Base-by-base conservation (phyloP, 2,329 filamentous ascomycete species). In the Fusarium pseudoanthophilum region DNA sequence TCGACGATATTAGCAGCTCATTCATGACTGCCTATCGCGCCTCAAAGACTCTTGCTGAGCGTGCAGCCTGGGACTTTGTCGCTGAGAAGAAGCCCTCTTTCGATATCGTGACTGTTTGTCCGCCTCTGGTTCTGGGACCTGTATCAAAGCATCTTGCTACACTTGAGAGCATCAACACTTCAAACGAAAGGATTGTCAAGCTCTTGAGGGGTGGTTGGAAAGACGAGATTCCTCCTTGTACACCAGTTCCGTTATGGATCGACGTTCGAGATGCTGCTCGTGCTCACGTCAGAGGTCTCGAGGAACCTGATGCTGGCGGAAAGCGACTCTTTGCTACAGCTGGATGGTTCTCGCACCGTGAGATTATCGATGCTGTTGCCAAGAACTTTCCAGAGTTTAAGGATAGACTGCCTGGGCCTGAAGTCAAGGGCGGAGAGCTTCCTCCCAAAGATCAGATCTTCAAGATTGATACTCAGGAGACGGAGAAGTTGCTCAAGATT, bases 401-500 rank as follows among this genome's bases (percentile, higher is more conserved):
- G 32, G 85, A 86, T 51, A 80, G 80, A 64, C 73, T 90, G 69
- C 88, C 88, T 1, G 81, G 78, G 2, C 82, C 84, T 3, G 83
- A 85, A 21, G 80, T 81, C 15, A 76, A 80, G 64, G 86, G 86
- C 18, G 86, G 85, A n/a, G 83, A 83, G 69, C 43, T 82, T 62
- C 78, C 82, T 21, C 78, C 83, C 6, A 79, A 79, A 64, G 81
- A 80, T 7, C 75, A 84, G 69, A 74, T 87, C 48, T 91, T 87
- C 79, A 82, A 82, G 68, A 87, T 86, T 64, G 87, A 93, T 78
- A 92, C 90, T 78, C 84, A 84, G 57, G 85, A 85, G 77, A 89
- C 89, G 4, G 87, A 86, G 32, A 85, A 89, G 76, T 74, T 91
- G 52, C 80, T 94, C 66, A 90, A 90, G 2, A 85, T 93, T 55